phyloP scores from a whole-genome alignment of 2,329 filamentous ascomycete genomes.

The Zasmidium citrigriseum region DNA sequence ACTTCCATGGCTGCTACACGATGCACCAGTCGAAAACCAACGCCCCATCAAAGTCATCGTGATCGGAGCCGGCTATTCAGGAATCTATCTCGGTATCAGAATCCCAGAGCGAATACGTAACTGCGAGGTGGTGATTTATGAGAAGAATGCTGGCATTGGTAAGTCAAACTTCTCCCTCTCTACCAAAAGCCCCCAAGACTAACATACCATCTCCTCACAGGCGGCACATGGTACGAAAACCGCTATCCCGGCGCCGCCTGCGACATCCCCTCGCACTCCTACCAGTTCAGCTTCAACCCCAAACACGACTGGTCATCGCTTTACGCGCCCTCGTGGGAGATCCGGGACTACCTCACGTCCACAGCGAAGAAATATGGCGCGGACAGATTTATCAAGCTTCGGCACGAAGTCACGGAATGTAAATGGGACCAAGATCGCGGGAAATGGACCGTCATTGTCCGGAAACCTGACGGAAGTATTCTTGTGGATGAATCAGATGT shows the following conservation, averaged over 20 bases:
- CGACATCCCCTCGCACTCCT: conserved; percentile 44
- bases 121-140: conserved; percentile 44
- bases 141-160: conserved; percentile 46
- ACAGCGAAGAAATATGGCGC: conserved; percentile 22
- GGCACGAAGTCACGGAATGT: conserved; percentile 16
- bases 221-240: conserved; percentile 36
- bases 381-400: conserved; percentile 34
- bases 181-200: no score
- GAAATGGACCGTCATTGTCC: conserved; percentile 19
- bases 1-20: conserved; percentile 34
- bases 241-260: conserved; percentile 48
- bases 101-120: conserved; percentile 44
- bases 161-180: no score
- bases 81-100: conserved; percentile 47
- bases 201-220: no score
- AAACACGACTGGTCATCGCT: conserved; percentile 44
- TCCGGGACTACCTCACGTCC: conserved; percentile 18
- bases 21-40: conserved; percentile 45
- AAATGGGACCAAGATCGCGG: conserved; percentile 19
- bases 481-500: conserved; percentile 21
- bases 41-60: conserved; percentile 46
- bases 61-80: conserved; percentile 47
- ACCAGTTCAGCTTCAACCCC: conserved; percentile 47
- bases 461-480: conserved; percentile 10
- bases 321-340: conserved; percentile 40